phyloP scores from a whole-genome alignment of 192 early-diverging fungal genomes.

The Jimgerdemannia flammicorona region DNA sequence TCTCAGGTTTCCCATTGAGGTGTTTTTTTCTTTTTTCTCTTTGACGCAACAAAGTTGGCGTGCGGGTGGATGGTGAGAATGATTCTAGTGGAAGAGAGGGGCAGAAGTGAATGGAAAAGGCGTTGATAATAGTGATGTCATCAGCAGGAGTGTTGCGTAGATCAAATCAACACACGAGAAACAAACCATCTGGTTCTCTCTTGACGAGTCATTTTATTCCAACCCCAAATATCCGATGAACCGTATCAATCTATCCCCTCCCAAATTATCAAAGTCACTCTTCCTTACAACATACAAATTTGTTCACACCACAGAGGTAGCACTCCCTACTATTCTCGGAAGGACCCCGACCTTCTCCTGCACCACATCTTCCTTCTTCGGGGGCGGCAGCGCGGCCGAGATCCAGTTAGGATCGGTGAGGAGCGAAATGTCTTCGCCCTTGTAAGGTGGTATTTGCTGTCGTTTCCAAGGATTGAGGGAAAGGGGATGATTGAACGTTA shows the following conservation, averaged over 20 bases:
- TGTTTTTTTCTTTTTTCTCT: no score
- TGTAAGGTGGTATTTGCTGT: slow-evolving; percentile 35
- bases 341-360: neutral
- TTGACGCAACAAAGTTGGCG: no score
- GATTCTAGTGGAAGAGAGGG: no score
- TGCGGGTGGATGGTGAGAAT: no score
- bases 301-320: neutral
- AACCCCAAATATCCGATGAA: neutral
- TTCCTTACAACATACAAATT: no score
- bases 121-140: no score
- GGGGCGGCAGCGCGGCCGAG: slow-evolving; percentile 35
- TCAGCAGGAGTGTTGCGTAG: no score
- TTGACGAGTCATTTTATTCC: neutral
- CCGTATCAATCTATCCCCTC: neutral
- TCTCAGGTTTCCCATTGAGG: no score
- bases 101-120: no score
- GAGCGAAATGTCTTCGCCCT: slow-evolving; percentile 48
- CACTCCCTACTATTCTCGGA: neutral
- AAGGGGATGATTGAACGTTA: neutral
- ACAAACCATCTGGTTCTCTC: no score
- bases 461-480: neutral
- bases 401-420: slow-evolving; percentile 59
- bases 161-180: no score
- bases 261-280: no score
- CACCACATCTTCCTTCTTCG: slow-evolving; percentile 1